Evolutionary conservation across 164 flowering plant species (phyloP).

Genomic region (Paratinospora sagittata): DNA sequence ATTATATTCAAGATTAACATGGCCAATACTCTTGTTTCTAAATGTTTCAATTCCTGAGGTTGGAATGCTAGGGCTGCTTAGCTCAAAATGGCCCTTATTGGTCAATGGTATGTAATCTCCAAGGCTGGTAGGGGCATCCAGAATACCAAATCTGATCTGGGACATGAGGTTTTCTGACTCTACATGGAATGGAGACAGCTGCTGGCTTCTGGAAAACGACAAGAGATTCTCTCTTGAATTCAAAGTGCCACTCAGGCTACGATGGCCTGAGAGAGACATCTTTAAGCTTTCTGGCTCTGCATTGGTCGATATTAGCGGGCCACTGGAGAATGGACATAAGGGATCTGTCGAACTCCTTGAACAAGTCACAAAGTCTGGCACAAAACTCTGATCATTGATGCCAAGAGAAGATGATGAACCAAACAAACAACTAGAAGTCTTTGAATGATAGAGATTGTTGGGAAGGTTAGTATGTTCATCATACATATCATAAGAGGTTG

Average conservation of each 20-base stretch:
- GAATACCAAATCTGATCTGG: background rate
- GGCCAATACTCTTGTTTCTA: background rate
- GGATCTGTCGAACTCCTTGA: background rate
- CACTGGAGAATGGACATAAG: background rate
- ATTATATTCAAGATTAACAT: background rate
- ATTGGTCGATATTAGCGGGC: background rate
- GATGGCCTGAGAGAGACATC: background rate
- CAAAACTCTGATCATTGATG: background rate
- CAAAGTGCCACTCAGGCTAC: background rate
- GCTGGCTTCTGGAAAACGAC: slow-evolving; percentile 7
- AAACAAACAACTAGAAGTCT: slow-evolving; percentile 8
- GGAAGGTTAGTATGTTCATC: slow-evolving; percentile 7
- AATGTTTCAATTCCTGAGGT: slow-evolving; percentile 1
- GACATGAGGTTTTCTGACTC: background rate
- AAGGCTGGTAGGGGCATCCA: slow-evolving; percentile 6
- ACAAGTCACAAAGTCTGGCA: slow-evolving; percentile 1
- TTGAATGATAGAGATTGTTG: slow-evolving; percentile 9
- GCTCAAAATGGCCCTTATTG: slow-evolving; percentile 5
- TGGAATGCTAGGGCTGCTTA: background rate
- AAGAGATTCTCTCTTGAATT: slow-evolving; percentile 5
- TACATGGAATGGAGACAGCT: background rate
- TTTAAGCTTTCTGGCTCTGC: background rate
- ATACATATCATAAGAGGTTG: slow-evolving; percentile 19
- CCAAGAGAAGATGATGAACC: slow-evolving; percentile 12
- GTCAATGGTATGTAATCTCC: slow-evolving; percentile 17